These are phyloP conservation scores for Pythium rhizo-oryzae DNA, from an alignment of 352 stramenopile genomes.

Conservation along the genomic window DNA sequence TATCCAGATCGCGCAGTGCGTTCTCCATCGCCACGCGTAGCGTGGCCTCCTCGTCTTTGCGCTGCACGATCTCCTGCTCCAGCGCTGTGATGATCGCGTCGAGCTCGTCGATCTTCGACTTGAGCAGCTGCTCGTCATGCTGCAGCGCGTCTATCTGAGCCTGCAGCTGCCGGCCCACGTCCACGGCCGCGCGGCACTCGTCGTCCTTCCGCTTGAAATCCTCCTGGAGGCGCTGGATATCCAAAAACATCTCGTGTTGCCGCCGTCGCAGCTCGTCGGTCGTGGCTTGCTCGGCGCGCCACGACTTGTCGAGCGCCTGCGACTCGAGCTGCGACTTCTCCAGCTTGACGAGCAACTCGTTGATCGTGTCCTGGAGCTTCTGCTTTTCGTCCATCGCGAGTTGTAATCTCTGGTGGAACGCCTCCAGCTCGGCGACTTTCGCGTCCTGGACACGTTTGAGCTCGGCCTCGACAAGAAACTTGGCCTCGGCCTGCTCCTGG, in stretches of 20 bases:
- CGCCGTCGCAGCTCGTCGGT: constrained; percentile 38
- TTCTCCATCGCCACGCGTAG: constrained; percentile 70
- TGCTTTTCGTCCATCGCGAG: constrained; percentile 48
- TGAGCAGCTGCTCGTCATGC: constrained; percentile 29
- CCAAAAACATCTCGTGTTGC: constrained; percentile 37
- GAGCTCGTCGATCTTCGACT: constrained; percentile 32
- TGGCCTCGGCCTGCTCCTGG: constrained; percentile 71
- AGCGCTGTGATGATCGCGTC: constrained; percentile 37
- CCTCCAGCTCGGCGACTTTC: constrained; percentile 34
- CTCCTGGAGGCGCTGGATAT: constrained; percentile 39
- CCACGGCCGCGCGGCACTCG: constrained; percentile 53
- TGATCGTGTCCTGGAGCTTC: constrained; percentile 37
- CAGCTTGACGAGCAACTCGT: constrained; percentile 35
- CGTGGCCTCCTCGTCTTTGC: constrained; percentile 48
- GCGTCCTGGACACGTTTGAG: constrained; percentile 55
- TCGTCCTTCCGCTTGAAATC: constrained; percentile 43
- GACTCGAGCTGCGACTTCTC: constrained; percentile 36
- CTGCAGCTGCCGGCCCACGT: constrained; percentile 58
- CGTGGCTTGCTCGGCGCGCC: constrained; percentile 41
- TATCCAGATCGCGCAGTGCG: constrained; percentile 61
- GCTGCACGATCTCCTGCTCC: constrained; percentile 44
- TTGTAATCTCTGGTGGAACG: constrained; percentile 42
- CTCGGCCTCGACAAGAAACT: constrained; percentile 61
- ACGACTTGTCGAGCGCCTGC: constrained; percentile 28
- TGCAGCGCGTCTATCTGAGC: constrained; percentile 41